phyloP scores from a whole-genome alignment of 257 asterid species.

The Nicotiana knightiana region DNA sequence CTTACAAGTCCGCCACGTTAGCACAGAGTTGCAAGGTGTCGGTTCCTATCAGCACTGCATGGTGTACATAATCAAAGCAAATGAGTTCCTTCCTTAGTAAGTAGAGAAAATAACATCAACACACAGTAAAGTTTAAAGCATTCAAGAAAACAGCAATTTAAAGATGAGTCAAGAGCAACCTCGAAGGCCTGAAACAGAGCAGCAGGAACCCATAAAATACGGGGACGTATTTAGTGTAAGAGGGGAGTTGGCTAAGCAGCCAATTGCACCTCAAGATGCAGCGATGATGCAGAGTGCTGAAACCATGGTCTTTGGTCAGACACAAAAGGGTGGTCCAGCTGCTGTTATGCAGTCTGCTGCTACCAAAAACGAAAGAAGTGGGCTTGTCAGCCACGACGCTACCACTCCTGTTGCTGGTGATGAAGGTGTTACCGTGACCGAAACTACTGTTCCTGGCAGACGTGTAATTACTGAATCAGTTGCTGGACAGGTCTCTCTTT shows the following conservation, averaged over 20 bases:
- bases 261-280: constrained; percentile 59
- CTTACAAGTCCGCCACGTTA: background rate
- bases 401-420: constrained; percentile 25
- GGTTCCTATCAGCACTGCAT: background rate
- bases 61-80: background rate
- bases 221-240: constrained; percentile 49
- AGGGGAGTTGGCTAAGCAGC: constrained; percentile 48
- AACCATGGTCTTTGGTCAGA: constrained; percentile 39
- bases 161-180: constrained; percentile 55
- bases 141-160: background rate
- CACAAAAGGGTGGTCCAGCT: constrained; percentile 54
- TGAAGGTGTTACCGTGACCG: constrained; percentile 41
- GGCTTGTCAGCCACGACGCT: constrained; percentile 37
- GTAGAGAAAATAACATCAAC: background rate
- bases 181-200: constrained; percentile 17
- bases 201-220: constrained; percentile 38
- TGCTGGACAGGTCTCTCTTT: constrained; percentile 36
- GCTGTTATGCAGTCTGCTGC: constrained; percentile 65
- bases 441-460: constrained; percentile 38
- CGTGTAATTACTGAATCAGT: constrained; percentile 58
- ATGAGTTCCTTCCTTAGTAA: background rate
- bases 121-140: background rate
- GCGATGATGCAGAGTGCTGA: constrained; percentile 74
- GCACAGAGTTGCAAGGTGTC: background rate
- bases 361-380: constrained; percentile 41